Conservation (phyloP, 768 basidiomycete genomes). For the Lactifluus pinguis region DNA sequence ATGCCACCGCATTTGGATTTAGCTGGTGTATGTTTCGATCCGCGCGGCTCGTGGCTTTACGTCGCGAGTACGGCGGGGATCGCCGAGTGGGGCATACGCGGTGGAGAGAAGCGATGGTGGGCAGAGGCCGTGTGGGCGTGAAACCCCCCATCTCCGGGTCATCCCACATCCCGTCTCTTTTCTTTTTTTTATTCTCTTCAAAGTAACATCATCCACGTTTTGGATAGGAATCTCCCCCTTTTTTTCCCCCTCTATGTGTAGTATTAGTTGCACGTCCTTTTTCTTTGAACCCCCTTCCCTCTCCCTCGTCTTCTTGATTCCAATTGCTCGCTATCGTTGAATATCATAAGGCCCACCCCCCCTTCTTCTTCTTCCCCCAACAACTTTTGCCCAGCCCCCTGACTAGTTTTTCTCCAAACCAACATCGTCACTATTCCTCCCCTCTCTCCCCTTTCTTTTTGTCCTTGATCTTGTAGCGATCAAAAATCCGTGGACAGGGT, state of each 20-base stretch:
- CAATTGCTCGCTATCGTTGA: not conserved
- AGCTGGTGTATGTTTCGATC: slow-evolving; percentile 70
- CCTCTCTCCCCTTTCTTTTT: too few species aligned
- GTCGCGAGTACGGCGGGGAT: slow-evolving; percentile 56
- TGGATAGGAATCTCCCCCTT: not conserved
- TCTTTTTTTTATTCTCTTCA: not conserved
- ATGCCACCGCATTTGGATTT: slow-evolving; percentile 39
- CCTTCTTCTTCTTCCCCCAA: too few species aligned
- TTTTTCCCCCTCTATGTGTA: not conserved
- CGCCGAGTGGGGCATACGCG: slow-evolving; percentile 57
- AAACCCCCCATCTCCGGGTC: not conserved
- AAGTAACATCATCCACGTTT: not conserved
- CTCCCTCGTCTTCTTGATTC: not conserved
- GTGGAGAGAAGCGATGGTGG: slow-evolving; percentile 71
- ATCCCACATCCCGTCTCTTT: not conserved
- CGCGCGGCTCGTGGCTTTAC: slow-evolving; percentile 56
- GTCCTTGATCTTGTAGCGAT: too few species aligned
- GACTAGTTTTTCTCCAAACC: too few species aligned
- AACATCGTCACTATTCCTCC: too few species aligned
- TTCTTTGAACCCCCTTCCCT: too few species aligned
- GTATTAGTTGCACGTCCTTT: not conserved
- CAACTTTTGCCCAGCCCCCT: too few species aligned
- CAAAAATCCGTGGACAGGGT: too few species aligned
- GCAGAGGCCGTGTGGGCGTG: slow-evolving; percentile 39
- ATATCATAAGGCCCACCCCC: slow-evolving; percentile 19